A percentile compares a stretch with the other conserved stretches of the same genome.
These are phyloP conservation scores for Scutellaria barbata DNA, from an alignment of 257 asterid genomes.

Conservation along the genomic window DNA sequence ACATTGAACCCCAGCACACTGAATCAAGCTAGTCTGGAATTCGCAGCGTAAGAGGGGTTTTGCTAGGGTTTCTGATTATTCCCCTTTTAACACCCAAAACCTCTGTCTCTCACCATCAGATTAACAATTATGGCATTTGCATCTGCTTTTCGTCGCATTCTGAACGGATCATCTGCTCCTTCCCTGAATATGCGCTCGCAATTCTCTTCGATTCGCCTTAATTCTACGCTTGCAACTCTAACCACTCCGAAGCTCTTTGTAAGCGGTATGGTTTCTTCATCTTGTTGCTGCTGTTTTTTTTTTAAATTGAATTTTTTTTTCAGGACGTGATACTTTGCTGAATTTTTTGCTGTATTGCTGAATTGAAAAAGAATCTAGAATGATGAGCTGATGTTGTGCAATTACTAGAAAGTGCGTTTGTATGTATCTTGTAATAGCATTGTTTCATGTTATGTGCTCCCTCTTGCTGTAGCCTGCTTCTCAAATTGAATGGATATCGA, in stretches of 20 bases:
- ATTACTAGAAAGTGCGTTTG: background rate
- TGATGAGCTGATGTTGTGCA: background rate
- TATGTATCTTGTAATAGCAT: no score
- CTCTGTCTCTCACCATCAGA: background rate
- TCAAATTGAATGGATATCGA: background rate
- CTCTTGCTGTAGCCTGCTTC: background rate
- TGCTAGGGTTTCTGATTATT: conserved; percentile 39
- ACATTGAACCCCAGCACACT: background rate
- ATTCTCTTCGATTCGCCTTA: conserved; percentile 59
- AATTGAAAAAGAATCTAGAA: background rate
- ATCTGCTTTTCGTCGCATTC: conserved; percentile 63
- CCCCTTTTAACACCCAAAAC: conserved; percentile 14
- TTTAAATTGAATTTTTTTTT: background rate
- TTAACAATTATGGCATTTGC: conserved; percentile 59
- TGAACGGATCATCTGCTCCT: conserved; percentile 51
- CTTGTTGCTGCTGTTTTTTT: background rate
- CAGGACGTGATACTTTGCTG: background rate
- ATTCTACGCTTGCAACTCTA: conserved; percentile 80
- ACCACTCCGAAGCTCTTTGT: conserved; percentile 86
- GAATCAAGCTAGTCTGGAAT: background rate
- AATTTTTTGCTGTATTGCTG: background rate
- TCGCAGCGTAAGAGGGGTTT: background rate
- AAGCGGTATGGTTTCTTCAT: conserved; percentile 57
- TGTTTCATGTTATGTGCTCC: background rate
- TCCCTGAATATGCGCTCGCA: conserved; percentile 53